phyloP scores from a whole-genome alignment of 192 early-diverging fungal species.

The Thoreauomyces humboldtii region DNA sequence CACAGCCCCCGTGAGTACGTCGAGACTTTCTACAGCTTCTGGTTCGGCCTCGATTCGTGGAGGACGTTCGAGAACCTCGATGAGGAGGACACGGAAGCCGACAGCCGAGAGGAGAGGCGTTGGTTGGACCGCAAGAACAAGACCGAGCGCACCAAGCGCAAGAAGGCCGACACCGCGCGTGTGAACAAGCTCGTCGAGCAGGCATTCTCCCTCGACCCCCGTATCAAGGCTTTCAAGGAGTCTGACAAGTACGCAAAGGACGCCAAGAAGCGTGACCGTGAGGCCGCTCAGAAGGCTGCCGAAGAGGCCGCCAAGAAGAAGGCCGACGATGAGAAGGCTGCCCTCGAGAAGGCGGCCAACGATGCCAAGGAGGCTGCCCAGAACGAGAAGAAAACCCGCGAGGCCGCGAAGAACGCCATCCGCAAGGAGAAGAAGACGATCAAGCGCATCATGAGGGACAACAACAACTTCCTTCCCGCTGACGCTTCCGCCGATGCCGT shows the following conservation, averaged over 20 bases:
- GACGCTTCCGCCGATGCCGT: slow-evolving; percentile 61
- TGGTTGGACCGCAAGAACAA: slow-evolving; percentile 94
- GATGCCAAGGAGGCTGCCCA: slow-evolving; percentile 59
- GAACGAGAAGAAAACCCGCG: slow-evolving; percentile 71
- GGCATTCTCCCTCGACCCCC: slow-evolving; percentile 82
- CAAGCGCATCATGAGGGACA: slow-evolving; percentile 59
- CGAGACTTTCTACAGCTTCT: slow-evolving; percentile 73
- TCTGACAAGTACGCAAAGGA: slow-evolving; percentile 88
- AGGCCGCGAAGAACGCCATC: slow-evolving; percentile 81
- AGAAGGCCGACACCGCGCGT: slow-evolving; percentile 97
- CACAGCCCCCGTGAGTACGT: slow-evolving; percentile 63
- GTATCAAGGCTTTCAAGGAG: slow-evolving; percentile 85
- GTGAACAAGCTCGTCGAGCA: slow-evolving; percentile 81
- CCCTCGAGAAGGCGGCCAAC: slow-evolving; percentile 56
- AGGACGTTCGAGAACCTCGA: slow-evolving; percentile 96
- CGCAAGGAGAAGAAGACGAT: slow-evolving; percentile 91
- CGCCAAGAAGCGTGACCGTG: slow-evolving; percentile 85
- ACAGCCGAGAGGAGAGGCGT: slow-evolving; percentile 95
- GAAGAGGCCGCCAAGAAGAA: slow-evolving; percentile 38
- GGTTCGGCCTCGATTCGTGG: slow-evolving; percentile 92
- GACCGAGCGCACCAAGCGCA: slow-evolving; percentile 82
- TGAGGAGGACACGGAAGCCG: slow-evolving; percentile 90
- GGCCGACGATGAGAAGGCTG: slow-evolving; percentile 59
- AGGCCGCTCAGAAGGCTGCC: slow-evolving; percentile 61
- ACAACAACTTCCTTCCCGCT: slow-evolving; percentile 76